These are phyloP conservation scores for Colletotrichum tabaci DNA, from an alignment of 2,329 filamentous ascomycete species.

Conservation along the genomic window DNA sequence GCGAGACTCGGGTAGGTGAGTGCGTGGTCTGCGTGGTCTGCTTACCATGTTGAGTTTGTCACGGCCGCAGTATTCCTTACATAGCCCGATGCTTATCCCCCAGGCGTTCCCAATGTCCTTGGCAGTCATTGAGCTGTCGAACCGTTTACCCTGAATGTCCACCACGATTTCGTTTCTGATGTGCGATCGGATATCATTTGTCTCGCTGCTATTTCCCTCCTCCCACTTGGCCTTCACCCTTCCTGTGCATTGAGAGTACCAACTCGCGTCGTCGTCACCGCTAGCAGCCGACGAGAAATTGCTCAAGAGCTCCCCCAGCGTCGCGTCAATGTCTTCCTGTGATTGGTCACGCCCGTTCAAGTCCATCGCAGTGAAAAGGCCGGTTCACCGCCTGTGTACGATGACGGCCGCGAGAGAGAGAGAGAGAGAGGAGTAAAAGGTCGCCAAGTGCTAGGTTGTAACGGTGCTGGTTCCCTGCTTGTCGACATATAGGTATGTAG, in stretches of 20 bases:
- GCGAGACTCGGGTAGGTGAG: too few relatives aligned
- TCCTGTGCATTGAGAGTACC: background rate
- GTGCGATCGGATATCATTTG: background rate
- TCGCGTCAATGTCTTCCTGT: background rate
- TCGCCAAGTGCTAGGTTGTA: too few relatives aligned
- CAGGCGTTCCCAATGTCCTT: background rate
- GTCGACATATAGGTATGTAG: too few relatives aligned
- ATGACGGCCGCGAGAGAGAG: too few relatives aligned
- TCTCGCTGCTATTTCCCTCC: background rate
- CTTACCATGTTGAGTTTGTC: background rate
- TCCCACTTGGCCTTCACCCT: background rate
- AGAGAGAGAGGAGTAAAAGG: too few relatives aligned
- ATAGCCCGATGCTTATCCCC: background rate
- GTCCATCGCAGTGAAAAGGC: background rate
- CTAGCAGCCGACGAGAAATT: background rate
- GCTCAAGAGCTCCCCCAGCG: background rate
- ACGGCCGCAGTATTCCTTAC: conserved; percentile 2
- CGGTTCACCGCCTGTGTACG: too few relatives aligned
- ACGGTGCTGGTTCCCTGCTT: too few relatives aligned
- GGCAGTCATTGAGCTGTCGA: background rate
- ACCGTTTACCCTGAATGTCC: background rate
- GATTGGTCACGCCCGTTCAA: too few relatives aligned
- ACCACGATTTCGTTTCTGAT: background rate
- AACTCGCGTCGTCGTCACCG: background rate
- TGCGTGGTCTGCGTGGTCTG: too few relatives aligned